Percentiles rank a stretch among this genome's conserved stretches.
Conservation (phyloP, 345 rosid genomes). For the Schrenkiella parvula region DNA sequence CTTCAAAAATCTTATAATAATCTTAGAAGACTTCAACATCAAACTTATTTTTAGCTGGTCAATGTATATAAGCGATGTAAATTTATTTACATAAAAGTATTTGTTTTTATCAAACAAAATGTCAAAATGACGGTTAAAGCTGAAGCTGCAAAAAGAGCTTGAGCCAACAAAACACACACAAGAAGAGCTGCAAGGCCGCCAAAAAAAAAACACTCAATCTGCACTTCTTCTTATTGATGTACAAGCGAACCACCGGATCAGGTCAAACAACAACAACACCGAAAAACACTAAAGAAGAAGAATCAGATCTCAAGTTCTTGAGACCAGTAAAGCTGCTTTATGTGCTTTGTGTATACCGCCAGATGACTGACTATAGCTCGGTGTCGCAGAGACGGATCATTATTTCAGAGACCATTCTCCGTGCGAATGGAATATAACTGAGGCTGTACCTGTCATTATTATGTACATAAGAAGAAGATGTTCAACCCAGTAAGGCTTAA, state of each 20-base stretch:
- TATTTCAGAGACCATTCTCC: conserved; percentile 69
- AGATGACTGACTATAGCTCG: conserved; percentile 46
- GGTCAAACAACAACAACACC: background rate
- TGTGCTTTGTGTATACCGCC: background rate
- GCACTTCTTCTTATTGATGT: background rate
- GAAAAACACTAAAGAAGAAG: background rate
- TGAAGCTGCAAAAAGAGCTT: background rate
- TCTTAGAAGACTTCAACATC: too few species aligned
- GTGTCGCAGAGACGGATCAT: conserved; percentile 85
- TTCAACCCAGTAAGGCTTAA: conserved; percentile 8
- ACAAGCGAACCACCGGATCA: background rate
- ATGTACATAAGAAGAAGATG: conserved; percentile 21
- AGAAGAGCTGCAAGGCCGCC: background rate
- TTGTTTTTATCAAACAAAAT: background rate
- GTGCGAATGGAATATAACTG: conserved; percentile 87
- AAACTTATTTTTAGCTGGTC: background rate
- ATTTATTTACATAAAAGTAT: background rate
- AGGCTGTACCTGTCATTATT: conserved; percentile 70
- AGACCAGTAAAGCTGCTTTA: background rate
- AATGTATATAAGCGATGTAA: background rate
- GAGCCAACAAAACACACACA: background rate
- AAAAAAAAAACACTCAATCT: background rate
- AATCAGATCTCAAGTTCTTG: conserved; percentile 4
- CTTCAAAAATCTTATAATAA: too few species aligned
- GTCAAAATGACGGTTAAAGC: background rate